These are phyloP conservation scores for Neonothopanus nambi DNA, from an alignment of 1,284 basidiomycete genomes.

Conservation along the genomic window DNA sequence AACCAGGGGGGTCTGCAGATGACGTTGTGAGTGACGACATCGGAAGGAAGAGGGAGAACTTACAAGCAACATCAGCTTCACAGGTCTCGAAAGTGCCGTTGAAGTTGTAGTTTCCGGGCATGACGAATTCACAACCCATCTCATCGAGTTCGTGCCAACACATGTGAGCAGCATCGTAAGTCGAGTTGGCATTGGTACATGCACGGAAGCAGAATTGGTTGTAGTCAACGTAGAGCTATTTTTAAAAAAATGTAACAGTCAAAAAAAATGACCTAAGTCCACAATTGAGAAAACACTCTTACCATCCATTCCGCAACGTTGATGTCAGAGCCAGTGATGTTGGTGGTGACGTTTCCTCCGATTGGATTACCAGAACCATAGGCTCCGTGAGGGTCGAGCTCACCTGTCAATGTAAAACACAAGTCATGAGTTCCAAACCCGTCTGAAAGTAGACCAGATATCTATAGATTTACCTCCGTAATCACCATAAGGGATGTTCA, in stretches of 20 bases:
- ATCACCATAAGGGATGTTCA: slow-evolving; percentile 31
- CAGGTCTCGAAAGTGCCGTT: slow-evolving; percentile 43
- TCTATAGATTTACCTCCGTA: slow-evolving; percentile 25
- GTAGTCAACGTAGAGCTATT: slow-evolving; percentile 39
- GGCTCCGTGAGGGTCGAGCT: slow-evolving; percentile 69
- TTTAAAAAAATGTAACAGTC: not conserved
- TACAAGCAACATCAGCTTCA: slow-evolving; percentile 43
- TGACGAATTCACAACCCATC: slow-evolving; percentile 38
- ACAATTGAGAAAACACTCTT: not conserved
- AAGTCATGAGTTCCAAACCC: too few species aligned
- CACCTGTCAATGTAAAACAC: slow-evolving; percentile 38
- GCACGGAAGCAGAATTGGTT: slow-evolving; percentile 47
- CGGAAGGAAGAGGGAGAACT: slow-evolving; percentile 8
- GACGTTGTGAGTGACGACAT: not conserved
- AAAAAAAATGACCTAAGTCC: not conserved
- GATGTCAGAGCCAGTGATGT: slow-evolving; percentile 16
- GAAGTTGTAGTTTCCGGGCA: slow-evolving; percentile 36
- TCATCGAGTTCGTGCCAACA: slow-evolving; percentile 45
- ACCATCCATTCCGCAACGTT: slow-evolving; percentile 21
- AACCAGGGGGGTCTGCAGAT: slow-evolving; percentile 38
- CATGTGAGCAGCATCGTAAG: slow-evolving; percentile 48
- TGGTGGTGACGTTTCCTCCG: slow-evolving; percentile 35
- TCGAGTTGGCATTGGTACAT: slow-evolving; percentile 55
- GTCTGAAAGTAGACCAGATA: too few species aligned
- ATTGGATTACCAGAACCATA: slow-evolving; percentile 54